These are phyloP conservation scores for Saccharomycopsis hybrid DNA, from an alignment of 1,139 yeast genomes.

Conservation along the genomic window DNA sequence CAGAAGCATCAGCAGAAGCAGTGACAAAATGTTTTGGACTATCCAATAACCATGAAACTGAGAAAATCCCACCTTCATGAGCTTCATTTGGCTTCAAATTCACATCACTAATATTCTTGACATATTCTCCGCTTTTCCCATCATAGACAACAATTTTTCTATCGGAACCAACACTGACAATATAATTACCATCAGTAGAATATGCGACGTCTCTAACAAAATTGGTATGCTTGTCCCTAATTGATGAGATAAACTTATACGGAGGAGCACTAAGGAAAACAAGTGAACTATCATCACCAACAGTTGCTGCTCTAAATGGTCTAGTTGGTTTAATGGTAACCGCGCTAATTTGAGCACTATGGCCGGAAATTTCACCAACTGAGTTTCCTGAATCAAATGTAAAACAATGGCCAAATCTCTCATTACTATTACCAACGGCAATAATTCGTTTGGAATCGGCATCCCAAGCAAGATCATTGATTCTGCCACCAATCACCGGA, in stretches of 20 bases:
- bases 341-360: conserved; percentile 73
- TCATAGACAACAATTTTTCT: conserved; percentile 72
- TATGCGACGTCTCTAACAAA: conserved; percentile 77
- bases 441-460: conserved; percentile 78
- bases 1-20: conserved; percentile 74
- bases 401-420: conserved; percentile 86
- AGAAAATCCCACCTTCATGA: conserved; percentile 78
- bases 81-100: conserved; percentile 27
- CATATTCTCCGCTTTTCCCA: conserved; percentile 78
- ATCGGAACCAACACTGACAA: conserved; percentile 86
- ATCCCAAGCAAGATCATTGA: conserved; percentile 89
- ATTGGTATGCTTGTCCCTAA: conserved; percentile 69
- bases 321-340: conserved; percentile 82
- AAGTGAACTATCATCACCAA: conserved; percentile 77
- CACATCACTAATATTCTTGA: conserved; percentile 38
- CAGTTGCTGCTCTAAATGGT: conserved; percentile 93
- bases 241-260: conserved; percentile 71
- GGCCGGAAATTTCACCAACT: conserved; percentile 94
- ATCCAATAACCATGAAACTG: conserved; percentile 63
- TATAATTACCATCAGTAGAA: conserved; percentile 67
- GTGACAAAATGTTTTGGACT: conserved; percentile 59
- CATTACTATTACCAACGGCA: conserved; percentile 95
- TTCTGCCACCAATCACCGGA: conserved; percentile 74
- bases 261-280: conserved; percentile 93
- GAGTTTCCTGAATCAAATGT: conserved; percentile 93